A percentile compares a stretch with the other conserved stretches of the same genome.
These are phyloP conservation scores for Amanita muscaria DNA, from an alignment of 768 basidiomycete genomes.

Conservation along the genomic window DNA sequence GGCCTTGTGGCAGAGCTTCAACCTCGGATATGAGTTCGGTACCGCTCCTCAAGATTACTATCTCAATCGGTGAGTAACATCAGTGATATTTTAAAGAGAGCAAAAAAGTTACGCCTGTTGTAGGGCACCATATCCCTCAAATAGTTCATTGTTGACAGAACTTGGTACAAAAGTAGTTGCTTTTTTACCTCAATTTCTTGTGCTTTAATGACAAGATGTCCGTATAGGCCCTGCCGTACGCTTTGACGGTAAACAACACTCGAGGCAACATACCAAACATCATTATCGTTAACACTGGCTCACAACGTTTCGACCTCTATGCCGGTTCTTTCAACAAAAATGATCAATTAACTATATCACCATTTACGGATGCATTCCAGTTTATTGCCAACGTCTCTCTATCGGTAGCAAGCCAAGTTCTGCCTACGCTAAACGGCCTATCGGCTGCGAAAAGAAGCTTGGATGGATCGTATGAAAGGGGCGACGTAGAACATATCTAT, in stretches of 20 bases:
- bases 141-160: constrained; percentile 49
- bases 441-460: constrained; percentile 18
- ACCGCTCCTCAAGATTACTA: constrained; percentile 72
- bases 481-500: constrained; percentile 43
- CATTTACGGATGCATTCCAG: constrained; percentile 57
- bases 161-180: constrained; percentile 38
- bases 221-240: constrained; percentile 41
- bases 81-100: neutral
- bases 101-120: constrained; percentile 2
- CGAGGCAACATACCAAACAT: constrained; percentile 51
- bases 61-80: constrained; percentile 39
- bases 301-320: constrained; percentile 59
- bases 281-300: constrained; percentile 57
- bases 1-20: constrained; percentile 44
- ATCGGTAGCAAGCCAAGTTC: constrained; percentile 41
- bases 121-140: constrained; percentile 57
- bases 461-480: constrained; percentile 35
- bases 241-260: constrained; percentile 54
- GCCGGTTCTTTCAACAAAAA: constrained; percentile 69
- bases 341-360: constrained; percentile 69
- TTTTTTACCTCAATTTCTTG: constrained; percentile 1
- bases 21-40: constrained; percentile 58
- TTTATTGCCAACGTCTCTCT: constrained; percentile 50
- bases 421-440: constrained; percentile 42
- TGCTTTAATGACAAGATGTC: no score